Evolutionary conservation across 2,329 filamentous ascomycete genomes (phyloP).

Genomic region (Fusarium sublunatum): DNA sequence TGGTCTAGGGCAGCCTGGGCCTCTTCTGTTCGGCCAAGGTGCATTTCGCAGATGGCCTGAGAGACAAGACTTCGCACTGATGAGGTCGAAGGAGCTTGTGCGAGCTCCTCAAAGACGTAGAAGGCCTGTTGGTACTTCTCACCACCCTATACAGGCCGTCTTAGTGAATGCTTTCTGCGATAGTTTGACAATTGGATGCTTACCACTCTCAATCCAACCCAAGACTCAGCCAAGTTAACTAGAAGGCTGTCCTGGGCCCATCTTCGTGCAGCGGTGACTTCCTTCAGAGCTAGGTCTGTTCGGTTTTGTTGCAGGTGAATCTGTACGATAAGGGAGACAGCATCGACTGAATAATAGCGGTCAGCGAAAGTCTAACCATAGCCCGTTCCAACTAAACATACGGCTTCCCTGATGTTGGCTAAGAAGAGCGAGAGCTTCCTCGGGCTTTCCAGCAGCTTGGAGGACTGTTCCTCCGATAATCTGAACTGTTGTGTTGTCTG

Average conservation of each 20-base stretch:
- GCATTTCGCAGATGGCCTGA: slow-evolving; percentile 91
- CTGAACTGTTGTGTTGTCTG: slow-evolving; percentile 84
- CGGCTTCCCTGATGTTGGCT: slow-evolving; percentile 87
- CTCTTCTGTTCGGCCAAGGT: slow-evolving; percentile 88
- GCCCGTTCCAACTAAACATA: slow-evolving; percentile 58
- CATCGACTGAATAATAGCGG: slow-evolving; percentile 64
- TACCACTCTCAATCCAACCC: slow-evolving; percentile 90
- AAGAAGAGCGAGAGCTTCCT: slow-evolving; percentile 84
- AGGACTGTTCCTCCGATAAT: slow-evolving; percentile 84
- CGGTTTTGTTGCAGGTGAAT: slow-evolving; percentile 94
- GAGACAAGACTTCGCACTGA: slow-evolving; percentile 81
- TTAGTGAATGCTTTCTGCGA: slow-evolving; percentile 42
- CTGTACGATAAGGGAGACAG: slow-evolving; percentile 89
- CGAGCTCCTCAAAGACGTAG: slow-evolving; percentile 97
- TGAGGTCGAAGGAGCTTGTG: slow-evolving; percentile 84
- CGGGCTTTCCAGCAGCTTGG: slow-evolving; percentile 81
- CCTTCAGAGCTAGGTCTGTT: slow-evolving; percentile 88
- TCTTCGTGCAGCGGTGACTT: slow-evolving; percentile 84
- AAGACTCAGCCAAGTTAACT: slow-evolving; percentile 94
- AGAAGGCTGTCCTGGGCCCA: slow-evolving; percentile 96
- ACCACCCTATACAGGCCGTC: slow-evolving; percentile 71
- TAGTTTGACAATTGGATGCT: slow-evolving; percentile 13
- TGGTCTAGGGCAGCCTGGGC: slow-evolving; percentile 87
- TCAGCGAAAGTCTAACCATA: slow-evolving; percentile 40
- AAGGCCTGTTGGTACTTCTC: slow-evolving; percentile 97